These are phyloP conservation scores for Chiua virens DNA, from an alignment of 768 basidiomycete genomes.

Conservation along the genomic window DNA sequence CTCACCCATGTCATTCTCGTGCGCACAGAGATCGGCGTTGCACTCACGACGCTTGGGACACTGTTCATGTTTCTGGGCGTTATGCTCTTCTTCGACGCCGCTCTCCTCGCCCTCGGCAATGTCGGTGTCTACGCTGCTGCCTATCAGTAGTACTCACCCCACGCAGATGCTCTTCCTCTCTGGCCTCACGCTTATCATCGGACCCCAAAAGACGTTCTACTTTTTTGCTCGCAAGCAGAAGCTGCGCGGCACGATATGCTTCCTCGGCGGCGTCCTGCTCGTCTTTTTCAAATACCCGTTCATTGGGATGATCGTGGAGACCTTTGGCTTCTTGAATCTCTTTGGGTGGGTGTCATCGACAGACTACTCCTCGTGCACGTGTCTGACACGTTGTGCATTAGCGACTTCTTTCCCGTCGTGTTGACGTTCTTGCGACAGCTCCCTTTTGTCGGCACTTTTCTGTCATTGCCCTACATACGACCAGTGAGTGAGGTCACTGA, in stretches of 20 bases:
- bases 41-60: slow-evolving; percentile 91
- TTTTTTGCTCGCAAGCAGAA: slow-evolving; percentile 98
- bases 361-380: background rate
- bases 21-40: slow-evolving; percentile 87
- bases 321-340: slow-evolving; percentile 94
- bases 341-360: slow-evolving; percentile 67
- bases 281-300: slow-evolving; percentile 97
- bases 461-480: slow-evolving; percentile 87
- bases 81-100: slow-evolving; percentile 95
- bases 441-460: slow-evolving; percentile 83
- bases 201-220: slow-evolving; percentile 94
- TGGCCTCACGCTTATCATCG: slow-evolving; percentile 95
- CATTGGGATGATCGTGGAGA: slow-evolving; percentile 89
- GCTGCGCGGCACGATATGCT: slow-evolving; percentile 84
- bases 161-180: slow-evolving; percentile 82
- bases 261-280: slow-evolving; percentile 86
- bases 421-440: slow-evolving; percentile 95
- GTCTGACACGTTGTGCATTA: slow-evolving; percentile 34
- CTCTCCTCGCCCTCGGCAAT: slow-evolving; percentile 94
- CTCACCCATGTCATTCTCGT: background rate
- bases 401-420: slow-evolving; percentile 99
- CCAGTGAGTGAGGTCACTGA: slow-evolving; percentile 49
- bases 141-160: background rate
- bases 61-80: slow-evolving; percentile 97
- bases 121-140: slow-evolving; percentile 44